Base-by-base conservation (phyloP, 129 eudicot genomes). In the Smallanthus sonchifolius region DNA sequence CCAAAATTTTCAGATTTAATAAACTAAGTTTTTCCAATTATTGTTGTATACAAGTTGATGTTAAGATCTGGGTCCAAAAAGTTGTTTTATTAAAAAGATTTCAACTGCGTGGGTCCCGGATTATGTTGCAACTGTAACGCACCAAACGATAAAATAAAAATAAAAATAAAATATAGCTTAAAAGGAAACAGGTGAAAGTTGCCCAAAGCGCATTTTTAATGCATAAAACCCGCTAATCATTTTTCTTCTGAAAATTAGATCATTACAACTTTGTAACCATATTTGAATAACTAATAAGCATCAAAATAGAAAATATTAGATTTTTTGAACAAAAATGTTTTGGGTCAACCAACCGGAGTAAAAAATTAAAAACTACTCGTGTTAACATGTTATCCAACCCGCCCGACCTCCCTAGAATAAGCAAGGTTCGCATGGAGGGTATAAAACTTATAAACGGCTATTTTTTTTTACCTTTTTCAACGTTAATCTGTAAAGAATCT, bases 401-500 rank as follows among this genome's bases (percentile, higher is more conserved):
- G 43, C 24, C 42, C 11, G 24, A 7, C 19, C 45, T 35, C 28
- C 16, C 65, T 30, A 63, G 20, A 15, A 36, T 37, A 35, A 63
- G 68, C 47, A 63, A 2, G 14, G 30, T 49, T 11, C 17, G 42
- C 56, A 67, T 45, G 40, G 6, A 35, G 55, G 14, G 11, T 49
- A 62, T 39, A 36, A 19, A 10, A 14, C 20, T 66, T 0, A 69
- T 4, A 62, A 28, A 59, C 51, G 42, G 7, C 5, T 35, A 59
- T 1, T 16, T 60, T 13, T 1, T 56, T 56, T 59, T 85, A 89
- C 98, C 98, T 85, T 81, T 86, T 82, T 89, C 96, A 47, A 86
- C 86, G 57, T 81, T 76, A 67, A 92, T 83, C 79, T 85, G 94
- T 68, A 92, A 91, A 69, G 98, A 89, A 79, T 92, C 98, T 59